These are phyloP conservation scores for Lophiotrema nucula DNA, from an alignment of 495 filamentous ascomycete species.

Conservation along the genomic window DNA sequence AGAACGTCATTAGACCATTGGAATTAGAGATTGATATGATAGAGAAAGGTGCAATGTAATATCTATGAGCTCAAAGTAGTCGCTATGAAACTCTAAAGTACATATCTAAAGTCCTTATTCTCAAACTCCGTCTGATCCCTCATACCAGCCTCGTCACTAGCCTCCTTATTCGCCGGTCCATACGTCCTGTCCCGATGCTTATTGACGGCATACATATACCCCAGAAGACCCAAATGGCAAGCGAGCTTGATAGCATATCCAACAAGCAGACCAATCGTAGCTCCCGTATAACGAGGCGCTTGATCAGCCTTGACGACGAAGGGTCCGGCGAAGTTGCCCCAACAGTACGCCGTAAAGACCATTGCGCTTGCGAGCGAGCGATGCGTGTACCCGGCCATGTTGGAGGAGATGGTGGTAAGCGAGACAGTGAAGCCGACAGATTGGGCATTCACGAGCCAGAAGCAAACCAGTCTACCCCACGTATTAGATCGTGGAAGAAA, in stretches of 20 bases:
- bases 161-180: constrained; percentile 13
- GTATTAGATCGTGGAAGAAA: constrained; percentile 10
- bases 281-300: constrained; percentile 1
- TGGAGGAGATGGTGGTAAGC: constrained; percentile 1
- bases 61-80: too few species aligned
- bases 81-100: too few species aligned
- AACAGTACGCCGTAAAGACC: constrained; percentile 7
- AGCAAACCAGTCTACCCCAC: constrained; percentile 18
- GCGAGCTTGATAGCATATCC: constrained; percentile 14
- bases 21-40: constrained; percentile 3
- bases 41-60: too few species aligned
- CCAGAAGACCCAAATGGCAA: constrained; percentile 3
- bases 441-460: constrained; percentile 21
- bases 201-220: constrained; percentile 8
- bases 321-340: constrained; percentile 10
- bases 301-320: constrained; percentile 6
- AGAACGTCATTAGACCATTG: constrained; percentile 5
- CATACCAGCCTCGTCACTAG: too few species aligned
- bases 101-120: too few species aligned
- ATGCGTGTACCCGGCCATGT: constrained; percentile 16
- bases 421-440: constrained; percentile 18
- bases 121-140: too few species aligned
- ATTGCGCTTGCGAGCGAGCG: neutral
- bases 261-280: constrained; percentile 10
- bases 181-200: constrained; percentile 15